A percentile compares a stretch with the other conserved stretches of the same genome.
These are phyloP conservation scores for Chaetoscypha palmicola DNA, from an alignment of 2,329 filamentous ascomycete genomes.

Conservation along the genomic window DNA sequence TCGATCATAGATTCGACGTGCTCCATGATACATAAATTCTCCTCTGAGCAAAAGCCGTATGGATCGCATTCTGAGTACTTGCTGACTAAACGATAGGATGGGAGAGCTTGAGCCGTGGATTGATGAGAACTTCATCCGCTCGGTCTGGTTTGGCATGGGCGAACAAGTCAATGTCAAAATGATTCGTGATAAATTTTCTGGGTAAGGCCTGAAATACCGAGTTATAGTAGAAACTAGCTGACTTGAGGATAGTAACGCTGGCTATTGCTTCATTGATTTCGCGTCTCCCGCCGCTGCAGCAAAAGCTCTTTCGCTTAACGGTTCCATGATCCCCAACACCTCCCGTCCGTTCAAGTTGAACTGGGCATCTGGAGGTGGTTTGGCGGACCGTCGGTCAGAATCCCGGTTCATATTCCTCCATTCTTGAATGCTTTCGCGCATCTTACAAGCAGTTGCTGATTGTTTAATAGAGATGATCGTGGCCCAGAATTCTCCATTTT, in stretches of 20 bases:
- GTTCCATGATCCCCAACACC: slow-evolving; percentile 85
- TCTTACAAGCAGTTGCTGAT: slow-evolving; percentile 13
- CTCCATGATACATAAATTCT: too few species aligned
- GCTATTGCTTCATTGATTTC: slow-evolving; percentile 98
- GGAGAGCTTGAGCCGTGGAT: slow-evolving; percentile 98
- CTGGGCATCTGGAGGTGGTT: slow-evolving; percentile 94
- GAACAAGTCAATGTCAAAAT: slow-evolving; percentile 98
- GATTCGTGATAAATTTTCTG: slow-evolving; percentile 98
- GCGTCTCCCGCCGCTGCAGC: slow-evolving; percentile 71
- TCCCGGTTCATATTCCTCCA: slow-evolving; percentile 27
- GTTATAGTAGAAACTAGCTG: too few species aligned
- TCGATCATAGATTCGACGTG: too few species aligned
- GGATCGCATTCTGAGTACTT: neutral
- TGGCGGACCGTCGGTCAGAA: slow-evolving; percentile 81
- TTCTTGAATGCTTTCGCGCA: slow-evolving; percentile 10
- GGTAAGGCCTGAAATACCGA: slow-evolving; percentile 66
- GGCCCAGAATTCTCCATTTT: slow-evolving; percentile 97
- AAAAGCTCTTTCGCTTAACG: slow-evolving; percentile 87
- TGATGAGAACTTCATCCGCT: slow-evolving; percentile 97
- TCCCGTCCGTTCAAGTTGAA: slow-evolving; percentile 96
- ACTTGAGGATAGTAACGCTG: slow-evolving; percentile 92
- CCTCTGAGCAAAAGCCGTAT: too few species aligned
- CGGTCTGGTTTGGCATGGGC: slow-evolving; percentile 81
- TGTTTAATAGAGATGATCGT: slow-evolving; percentile 71
- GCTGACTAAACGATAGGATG: slow-evolving; percentile 84